These are phyloP conservation scores for Termitomyces sp. DNA, from an alignment of 768 basidiomycete genomes.

Conservation along the genomic window DNA sequence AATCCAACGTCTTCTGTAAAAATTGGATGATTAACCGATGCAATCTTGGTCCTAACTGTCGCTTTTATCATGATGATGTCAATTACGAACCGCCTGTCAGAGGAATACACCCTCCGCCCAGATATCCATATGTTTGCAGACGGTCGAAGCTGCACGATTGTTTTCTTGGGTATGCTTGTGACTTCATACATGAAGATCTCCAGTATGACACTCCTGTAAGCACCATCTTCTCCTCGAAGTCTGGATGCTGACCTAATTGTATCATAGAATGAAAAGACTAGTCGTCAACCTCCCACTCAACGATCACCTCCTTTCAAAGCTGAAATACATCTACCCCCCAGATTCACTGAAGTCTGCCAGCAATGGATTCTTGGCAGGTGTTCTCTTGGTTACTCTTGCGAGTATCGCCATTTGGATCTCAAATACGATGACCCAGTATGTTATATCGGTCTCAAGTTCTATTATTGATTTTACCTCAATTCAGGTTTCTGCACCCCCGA, in stretches of 20 bases:
- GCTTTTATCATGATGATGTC: constrained; percentile 11
- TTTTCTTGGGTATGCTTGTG: constrained; percentile 7
- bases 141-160: constrained; percentile 3
- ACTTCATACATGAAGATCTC: constrained; percentile 9
- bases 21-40: constrained; percentile 12
- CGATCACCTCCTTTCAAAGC: not conserved
- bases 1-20: constrained; percentile 5
- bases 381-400: constrained; percentile 16
- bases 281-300: not conserved
- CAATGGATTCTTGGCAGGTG: constrained; percentile 28
- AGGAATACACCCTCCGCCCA: constrained; percentile 14
- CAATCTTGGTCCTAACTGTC: constrained; percentile 6
- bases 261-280: not conserved
- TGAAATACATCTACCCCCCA: constrained; percentile 13
- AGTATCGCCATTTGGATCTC: constrained; percentile 21
- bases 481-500: not conserved
- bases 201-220: constrained; percentile 10
- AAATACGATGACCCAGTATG: constrained; percentile 16
- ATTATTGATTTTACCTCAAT: not conserved
- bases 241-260: not conserved
- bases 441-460: not conserved
- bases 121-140: constrained; percentile 1
- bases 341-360: constrained; percentile 17
- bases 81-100: constrained; percentile 11
- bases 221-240: not conserved